Conservation (phyloP, 176 grass and related monocot genomes). For the Miscanthus lutarioriparius region DNA sequence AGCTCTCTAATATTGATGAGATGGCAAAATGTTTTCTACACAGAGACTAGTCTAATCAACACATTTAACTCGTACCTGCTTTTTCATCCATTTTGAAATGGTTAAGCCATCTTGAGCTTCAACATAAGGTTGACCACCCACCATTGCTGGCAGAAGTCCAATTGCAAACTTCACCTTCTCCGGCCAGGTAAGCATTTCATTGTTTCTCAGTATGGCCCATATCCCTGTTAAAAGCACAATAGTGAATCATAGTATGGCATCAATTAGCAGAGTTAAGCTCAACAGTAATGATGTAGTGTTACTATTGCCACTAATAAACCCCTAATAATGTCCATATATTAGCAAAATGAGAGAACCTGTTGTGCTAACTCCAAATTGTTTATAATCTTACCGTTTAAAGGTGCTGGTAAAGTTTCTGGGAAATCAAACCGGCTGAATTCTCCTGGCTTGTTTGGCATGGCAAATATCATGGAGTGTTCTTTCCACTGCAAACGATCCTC, state of each 20-base stretch:
- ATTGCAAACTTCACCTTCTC: constrained; percentile 99
- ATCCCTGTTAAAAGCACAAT: constrained; percentile 62
- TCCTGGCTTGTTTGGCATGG: constrained; percentile 94
- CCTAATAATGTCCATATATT: constrained; percentile 11
- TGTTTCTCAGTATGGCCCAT: constrained; percentile 87
- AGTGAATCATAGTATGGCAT: constrained; percentile 17
- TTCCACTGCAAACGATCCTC: constrained; percentile 99
- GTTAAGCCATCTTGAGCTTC: constrained; percentile 95
- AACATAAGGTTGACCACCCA: constrained; percentile 67
- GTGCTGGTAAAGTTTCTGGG: constrained; percentile 83
- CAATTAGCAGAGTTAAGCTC: constrained; percentile 5
- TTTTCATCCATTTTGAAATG: constrained; percentile 95
- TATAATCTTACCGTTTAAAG: constrained; percentile 74
- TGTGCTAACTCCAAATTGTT: neutral
- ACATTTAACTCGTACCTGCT: constrained; percentile 50
- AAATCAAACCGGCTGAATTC: constrained; percentile 98
- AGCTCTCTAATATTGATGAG: constrained; percentile 1
- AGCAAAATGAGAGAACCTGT: constrained; percentile 4
- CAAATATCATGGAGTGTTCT: constrained; percentile 99
- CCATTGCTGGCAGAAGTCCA: constrained; percentile 86
- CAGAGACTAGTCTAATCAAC: neutral
- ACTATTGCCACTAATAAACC: constrained; percentile 10
- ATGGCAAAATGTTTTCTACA: neutral
- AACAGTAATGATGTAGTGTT: constrained; percentile 2
- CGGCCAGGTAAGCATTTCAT: constrained; percentile 97